Conservation (phyloP, 306 rosid species). For the Glycine soja region DNA sequence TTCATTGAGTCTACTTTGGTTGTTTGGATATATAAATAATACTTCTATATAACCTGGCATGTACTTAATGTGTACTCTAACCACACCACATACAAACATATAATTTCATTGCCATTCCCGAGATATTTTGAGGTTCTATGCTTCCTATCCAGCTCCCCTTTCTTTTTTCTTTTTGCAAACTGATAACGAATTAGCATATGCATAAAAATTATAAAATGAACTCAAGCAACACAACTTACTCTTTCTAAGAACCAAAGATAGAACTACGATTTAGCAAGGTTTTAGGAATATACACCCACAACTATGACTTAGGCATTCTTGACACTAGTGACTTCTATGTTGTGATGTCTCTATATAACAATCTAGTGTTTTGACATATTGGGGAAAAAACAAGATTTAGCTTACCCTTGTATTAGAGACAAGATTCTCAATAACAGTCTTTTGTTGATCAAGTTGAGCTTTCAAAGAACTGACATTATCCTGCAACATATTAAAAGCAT, state of each 20-base stretch:
- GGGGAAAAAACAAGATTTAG: conserved; percentile 25
- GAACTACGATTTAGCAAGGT: conserved; percentile 29
- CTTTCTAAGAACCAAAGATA: conserved; percentile 17
- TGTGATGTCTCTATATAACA: conserved; percentile 24
- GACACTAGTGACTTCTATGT: background rate
- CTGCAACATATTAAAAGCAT: conserved; percentile 58
- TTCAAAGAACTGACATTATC: conserved; percentile 92
- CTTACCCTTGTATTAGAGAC: conserved; percentile 91
- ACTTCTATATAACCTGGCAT: background rate
- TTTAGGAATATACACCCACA: background rate
- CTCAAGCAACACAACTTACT: conserved; percentile 19
- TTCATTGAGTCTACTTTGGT: conserved; percentile 12
- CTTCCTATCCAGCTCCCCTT: conserved; percentile 32
- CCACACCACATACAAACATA: background rate
- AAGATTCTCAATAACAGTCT: conserved; percentile 90
- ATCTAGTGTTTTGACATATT: conserved; percentile 17
- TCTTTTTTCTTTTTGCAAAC: background rate
- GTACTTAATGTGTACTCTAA: conserved; percentile 12
- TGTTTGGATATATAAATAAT: conserved; percentile 31
- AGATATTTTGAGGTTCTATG: conserved; percentile 18
- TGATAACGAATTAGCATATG: conserved; percentile 18
- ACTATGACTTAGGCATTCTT: conserved; percentile 15
- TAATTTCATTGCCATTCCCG: conserved; percentile 21
- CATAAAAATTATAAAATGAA: conserved; percentile 19
- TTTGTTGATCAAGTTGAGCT: conserved; percentile 96